These are phyloP conservation scores for Butyriboletus appendiculatus DNA, from an alignment of 1,284 basidiomycete species.

Conservation along the genomic window DNA sequence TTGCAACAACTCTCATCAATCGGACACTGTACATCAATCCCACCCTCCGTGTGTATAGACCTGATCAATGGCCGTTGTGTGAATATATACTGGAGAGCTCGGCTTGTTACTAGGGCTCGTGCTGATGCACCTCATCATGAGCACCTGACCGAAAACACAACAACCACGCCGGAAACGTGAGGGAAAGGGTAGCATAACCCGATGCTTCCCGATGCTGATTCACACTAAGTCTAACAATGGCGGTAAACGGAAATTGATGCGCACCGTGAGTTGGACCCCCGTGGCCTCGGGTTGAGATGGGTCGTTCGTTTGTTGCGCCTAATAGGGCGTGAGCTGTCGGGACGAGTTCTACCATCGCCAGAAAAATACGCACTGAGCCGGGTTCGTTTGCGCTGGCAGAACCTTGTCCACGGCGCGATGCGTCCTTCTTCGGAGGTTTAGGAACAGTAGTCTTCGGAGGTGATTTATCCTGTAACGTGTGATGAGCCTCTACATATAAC, in stretches of 20 bases:
- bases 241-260: neutral
- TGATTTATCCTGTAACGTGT: neutral
- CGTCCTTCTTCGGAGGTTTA: neutral
- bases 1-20: no score
- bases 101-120: no score
- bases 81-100: no score
- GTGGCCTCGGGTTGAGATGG: neutral
- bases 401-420: neutral
- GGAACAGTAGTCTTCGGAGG: neutral
- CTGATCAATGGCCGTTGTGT: no score
- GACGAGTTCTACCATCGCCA: neutral
- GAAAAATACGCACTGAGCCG: neutral
- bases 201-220: neutral
- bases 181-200: neutral
- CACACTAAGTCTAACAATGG: neutral
- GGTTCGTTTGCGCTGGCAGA: fast-evolving
- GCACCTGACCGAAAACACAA: neutral
- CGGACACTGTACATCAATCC: no score
- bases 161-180: neutral
- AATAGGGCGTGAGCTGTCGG: neutral
- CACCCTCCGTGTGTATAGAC: no score
- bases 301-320: neutral
- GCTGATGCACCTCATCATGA: neutral
- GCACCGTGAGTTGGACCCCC: neutral
- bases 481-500: neutral